phyloP scores from a whole-genome alignment of 2,329 filamentous ascomycete species.

The Cladosporium halotolerans region DNA sequence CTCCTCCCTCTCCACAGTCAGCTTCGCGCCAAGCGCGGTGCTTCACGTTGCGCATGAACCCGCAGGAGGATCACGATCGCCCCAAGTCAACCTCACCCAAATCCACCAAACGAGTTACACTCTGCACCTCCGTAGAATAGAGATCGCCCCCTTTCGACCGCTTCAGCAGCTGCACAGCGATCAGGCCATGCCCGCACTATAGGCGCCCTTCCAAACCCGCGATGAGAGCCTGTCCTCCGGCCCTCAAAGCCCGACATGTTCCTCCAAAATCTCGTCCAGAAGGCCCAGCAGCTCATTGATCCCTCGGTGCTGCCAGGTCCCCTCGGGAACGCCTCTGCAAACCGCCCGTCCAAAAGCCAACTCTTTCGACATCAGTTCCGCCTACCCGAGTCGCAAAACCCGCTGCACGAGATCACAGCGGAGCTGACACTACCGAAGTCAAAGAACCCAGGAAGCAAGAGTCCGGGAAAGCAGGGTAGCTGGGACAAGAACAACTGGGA shows the following conservation, averaged over 20 bases:
- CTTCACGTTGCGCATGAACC: not conserved
- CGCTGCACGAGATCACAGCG: slow-evolving; percentile 91
- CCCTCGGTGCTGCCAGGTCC: slow-evolving; percentile 64
- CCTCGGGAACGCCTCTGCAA: slow-evolving; percentile 56
- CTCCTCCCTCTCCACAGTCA: not conserved
- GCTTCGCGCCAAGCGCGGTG: not conserved
- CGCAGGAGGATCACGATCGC: not conserved
- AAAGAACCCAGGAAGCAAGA: slow-evolving; percentile 44
- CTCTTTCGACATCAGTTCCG: slow-evolving; percentile 96
- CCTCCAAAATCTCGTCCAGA: slow-evolving; percentile 80
- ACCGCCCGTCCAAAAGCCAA: slow-evolving; percentile 83
- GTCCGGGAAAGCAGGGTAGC: slow-evolving; percentile 29
- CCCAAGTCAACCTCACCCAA: not conserved
- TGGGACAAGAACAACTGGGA: slow-evolving; percentile 62
- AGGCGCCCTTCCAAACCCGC: slow-evolving; percentile 4
- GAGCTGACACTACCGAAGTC: slow-evolving; percentile 73
- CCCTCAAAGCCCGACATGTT: slow-evolving; percentile 42
- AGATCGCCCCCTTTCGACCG: not conserved
- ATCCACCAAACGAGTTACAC: not conserved
- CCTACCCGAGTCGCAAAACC: slow-evolving; percentile 83
- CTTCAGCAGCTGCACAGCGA: not conserved
- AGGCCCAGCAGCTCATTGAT: slow-evolving; percentile 92
- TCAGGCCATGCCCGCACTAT: slow-evolving; percentile 9
- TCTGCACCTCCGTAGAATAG: not conserved
- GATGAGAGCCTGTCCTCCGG: slow-evolving; percentile 8